Base-by-base conservation (phyloP, 768 basidiomycete genomes). In the Phlebiopsis flavidoalba region DNA sequence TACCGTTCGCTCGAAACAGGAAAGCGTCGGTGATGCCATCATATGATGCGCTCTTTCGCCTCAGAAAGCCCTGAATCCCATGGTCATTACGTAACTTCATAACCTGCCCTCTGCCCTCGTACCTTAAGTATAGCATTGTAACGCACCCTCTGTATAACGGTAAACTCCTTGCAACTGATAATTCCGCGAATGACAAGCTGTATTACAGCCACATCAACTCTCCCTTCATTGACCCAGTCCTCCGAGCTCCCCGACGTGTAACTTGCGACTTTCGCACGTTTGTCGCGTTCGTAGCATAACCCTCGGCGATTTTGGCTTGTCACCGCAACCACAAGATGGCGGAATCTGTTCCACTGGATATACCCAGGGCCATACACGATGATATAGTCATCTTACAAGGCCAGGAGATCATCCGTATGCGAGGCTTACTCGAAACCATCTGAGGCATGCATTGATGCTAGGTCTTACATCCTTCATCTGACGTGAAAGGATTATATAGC, bases 401-500 rank as follows among this genome's bases (percentile, higher is more conserved):
- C n/a, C 52, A 53, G 52, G 52, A 53, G 33, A 53, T 53, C 21
- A 53, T 53, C 19, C 52, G 52, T n/a, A 53, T 53, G 19, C 52
- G 52, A n/a, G 52, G 35, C 7, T 35, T 53, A 17, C 52, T 53
- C 31, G 31, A 53, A 21, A 36, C 31, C 4, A n/a, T 35, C 52
- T 2, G 52, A 53, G 33, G 52, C 35, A 11, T 15, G 52, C 10
- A 12, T 43, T 8, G 40, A 12, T 33, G 33, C 12, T 4, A 3
- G 5, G 1, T 21, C 15, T 17, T 31, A 51, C 17, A 15, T 3
- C 50, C 1, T 4, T 51, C 11, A 10, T 51, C 50, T 53, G 31
- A 14, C 35, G 17, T 22, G 6, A n/a, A 7, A 35, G 2, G 21
- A 17, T 21, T 24, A 8, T 31, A 15, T 21, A 53, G 52, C 52